Conservation (phyloP, 1,139 yeast species). For the Sugiyamaella pinicola region DNA sequence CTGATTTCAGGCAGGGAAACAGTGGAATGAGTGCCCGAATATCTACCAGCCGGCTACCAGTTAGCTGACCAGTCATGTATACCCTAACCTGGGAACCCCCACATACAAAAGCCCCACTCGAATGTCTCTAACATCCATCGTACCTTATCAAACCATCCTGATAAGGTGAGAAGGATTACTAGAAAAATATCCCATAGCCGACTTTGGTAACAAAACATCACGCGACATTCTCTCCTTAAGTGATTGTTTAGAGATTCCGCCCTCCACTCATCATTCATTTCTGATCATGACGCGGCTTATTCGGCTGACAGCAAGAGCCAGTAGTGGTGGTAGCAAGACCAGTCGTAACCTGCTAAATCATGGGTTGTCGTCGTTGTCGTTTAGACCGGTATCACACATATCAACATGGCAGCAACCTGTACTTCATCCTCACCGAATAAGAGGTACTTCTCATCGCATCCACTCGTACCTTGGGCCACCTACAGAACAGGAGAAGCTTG, state of each 20-base stretch:
- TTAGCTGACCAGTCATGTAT: background rate
- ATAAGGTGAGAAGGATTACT: background rate
- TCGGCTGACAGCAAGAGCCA: background rate
- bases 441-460: background rate
- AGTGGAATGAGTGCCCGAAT: no score
- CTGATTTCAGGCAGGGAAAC: no score
- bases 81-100: background rate
- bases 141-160: background rate
- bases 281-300: conserved; percentile 8
- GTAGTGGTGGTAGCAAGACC: background rate
- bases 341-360: background rate
- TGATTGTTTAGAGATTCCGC: background rate
- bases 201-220: background rate
- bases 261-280: background rate
- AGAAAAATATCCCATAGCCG: background rate
- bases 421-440: background rate
- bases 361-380: background rate
- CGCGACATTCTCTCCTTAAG: background rate
- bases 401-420: no score
- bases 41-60: no score
- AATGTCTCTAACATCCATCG: background rate
- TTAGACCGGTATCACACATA: background rate
- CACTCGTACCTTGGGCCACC: conserved; percentile 8
- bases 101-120: background rate
- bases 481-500: conserved; percentile 22